Percentiles rank a stretch among this genome's conserved stretches.
phyloP scores from a whole-genome alignment of 2,329 filamentous ascomycete genomes.

The Moelleriella libera region DNA sequence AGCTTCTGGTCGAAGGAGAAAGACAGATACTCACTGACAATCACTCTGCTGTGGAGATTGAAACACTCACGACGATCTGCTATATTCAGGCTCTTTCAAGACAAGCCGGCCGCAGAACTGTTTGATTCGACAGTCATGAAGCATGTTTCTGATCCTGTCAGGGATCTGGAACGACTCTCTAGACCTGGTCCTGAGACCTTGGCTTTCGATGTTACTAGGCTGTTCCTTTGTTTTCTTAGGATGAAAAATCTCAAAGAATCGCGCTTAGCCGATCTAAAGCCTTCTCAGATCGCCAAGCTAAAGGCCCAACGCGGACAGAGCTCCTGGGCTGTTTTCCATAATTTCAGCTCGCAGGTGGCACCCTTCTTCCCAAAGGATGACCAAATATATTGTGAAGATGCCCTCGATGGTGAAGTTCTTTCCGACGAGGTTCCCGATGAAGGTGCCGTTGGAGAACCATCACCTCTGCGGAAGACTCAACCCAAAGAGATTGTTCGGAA shows the following conservation, averaged over 20 bases:
- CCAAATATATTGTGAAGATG: conserved; percentile 16
- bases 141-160: conserved; percentile 6
- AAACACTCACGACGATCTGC: conserved; percentile 12
- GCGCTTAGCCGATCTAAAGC: conserved; percentile 1
- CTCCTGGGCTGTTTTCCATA: conserved; percentile 11
- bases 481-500: conserved; percentile 20
- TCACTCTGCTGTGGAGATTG: conserved; percentile 16
- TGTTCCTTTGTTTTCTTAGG: conserved; percentile 16
- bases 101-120: conserved; percentile 5
- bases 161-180: conserved; percentile 4
- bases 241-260: conserved; percentile 10
- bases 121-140: conserved; percentile 2
- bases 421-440: conserved; percentile 6
- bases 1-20: conserved; percentile 12
- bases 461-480: conserved; percentile 8
- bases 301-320: conserved; percentile 7
- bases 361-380: conserved; percentile 16
- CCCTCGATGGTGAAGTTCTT: not conserved
- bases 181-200: conserved; percentile 5
- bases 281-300: conserved; percentile 7
- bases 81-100: conserved; percentile 12
- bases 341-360: conserved; percentile 12
- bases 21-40: conserved; percentile 15
- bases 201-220: conserved; percentile 15
- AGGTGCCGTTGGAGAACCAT: conserved; percentile 5